phyloP scores from a whole-genome alignment of 768 basidiomycete genomes.

The Lactarius psammicola region DNA sequence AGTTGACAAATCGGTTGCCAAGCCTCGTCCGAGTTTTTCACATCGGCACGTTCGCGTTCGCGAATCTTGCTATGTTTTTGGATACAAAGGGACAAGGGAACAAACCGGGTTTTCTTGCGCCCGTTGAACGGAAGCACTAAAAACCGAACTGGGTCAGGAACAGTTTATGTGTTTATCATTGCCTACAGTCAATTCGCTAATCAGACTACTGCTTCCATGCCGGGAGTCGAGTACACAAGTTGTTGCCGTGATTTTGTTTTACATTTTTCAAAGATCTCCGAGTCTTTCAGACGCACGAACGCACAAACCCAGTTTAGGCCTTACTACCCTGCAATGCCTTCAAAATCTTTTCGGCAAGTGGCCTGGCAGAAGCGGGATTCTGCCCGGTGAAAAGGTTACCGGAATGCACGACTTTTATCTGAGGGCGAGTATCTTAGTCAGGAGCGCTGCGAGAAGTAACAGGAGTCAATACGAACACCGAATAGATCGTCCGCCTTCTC shows the following conservation, averaged over 20 bases:
- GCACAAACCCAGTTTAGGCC: not conserved
- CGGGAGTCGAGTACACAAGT: not conserved
- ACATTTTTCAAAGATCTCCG: not conserved
- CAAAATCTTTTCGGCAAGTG: constrained; percentile 55
- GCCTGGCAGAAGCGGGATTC: constrained; percentile 65
- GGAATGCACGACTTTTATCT: constrained; percentile 52
- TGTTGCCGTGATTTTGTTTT: not conserved
- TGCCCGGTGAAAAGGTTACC: constrained; percentile 68
- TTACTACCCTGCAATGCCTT: constrained; percentile 45
- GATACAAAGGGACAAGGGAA: not conserved
- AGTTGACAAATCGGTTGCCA: not conserved
- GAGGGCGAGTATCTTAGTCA: not conserved
- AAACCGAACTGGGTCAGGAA: too few species aligned
- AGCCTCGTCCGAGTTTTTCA: not conserved
- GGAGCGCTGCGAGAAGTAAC: not conserved
- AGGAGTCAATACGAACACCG: constrained; percentile 44
- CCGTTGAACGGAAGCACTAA: too few species aligned
- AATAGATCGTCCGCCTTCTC: constrained; percentile 56
- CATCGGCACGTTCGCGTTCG: not conserved
- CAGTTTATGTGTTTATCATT: not conserved
- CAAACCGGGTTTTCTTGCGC: not conserved
- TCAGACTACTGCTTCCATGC: not conserved
- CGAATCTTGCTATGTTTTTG: not conserved
- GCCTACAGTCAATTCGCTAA: not conserved
- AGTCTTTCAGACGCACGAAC: not conserved